Conservation (phyloP, 768 basidiomycete genomes). For the Phanerochaete sordida region DNA sequence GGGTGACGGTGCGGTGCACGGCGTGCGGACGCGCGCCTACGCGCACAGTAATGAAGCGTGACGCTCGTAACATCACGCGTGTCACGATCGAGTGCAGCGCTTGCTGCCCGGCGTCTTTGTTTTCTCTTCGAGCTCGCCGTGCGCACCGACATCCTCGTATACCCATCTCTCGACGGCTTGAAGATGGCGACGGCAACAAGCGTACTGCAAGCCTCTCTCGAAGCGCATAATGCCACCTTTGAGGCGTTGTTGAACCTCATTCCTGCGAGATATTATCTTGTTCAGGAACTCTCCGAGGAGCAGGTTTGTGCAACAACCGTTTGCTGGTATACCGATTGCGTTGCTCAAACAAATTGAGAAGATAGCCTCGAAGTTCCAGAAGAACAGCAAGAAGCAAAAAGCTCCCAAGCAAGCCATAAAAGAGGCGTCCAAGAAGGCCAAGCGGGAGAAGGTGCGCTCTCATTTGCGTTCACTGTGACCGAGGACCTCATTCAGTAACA, state of each 20-base stretch:
- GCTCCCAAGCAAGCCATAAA: slow-evolving; percentile 83
- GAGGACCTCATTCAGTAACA: slow-evolving; percentile 26
- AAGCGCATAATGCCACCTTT: slow-evolving; percentile 84
- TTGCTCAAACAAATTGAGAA: slow-evolving; percentile 16
- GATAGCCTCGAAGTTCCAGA: slow-evolving; percentile 71
- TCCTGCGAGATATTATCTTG: slow-evolving; percentile 86
- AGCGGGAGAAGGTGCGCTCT: slow-evolving; percentile 69
- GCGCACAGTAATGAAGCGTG: neutral
- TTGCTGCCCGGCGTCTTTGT: neutral
- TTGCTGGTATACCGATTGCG: neutral
- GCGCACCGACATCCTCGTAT: neutral
- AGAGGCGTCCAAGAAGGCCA: slow-evolving; percentile 86
- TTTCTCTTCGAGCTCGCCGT: neutral
- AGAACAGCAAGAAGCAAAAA: slow-evolving; percentile 78
- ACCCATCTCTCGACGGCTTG: neutral
- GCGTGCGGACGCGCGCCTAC: slow-evolving; percentile 10
- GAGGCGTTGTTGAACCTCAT: slow-evolving; percentile 81
- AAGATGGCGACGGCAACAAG: slow-evolving; percentile 48
- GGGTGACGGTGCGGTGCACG: neutral
- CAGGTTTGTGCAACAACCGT: slow-evolving; percentile 40
- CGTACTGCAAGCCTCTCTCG: slow-evolving; percentile 59
- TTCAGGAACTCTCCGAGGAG: slow-evolving; percentile 60
- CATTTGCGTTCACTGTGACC: neutral
- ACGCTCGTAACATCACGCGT: neutral
- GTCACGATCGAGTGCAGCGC: neutral